These are phyloP conservation scores for Didymella glomerata DNA, from an alignment of 2,329 filamentous ascomycete genomes.

Conservation along the genomic window DNA sequence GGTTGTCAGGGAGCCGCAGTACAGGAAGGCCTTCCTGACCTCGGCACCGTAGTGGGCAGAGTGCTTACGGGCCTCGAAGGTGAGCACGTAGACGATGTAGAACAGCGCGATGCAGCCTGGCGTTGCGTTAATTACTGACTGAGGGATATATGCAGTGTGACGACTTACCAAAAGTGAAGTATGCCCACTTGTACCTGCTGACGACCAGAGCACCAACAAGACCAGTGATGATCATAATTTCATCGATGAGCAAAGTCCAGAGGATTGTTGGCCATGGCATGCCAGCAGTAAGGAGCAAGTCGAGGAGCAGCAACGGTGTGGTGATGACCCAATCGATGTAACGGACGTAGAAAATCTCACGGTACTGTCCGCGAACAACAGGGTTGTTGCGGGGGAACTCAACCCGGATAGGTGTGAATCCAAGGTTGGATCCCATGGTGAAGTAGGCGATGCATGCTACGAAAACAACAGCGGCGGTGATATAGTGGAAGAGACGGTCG, in stretches of 20 bases:
- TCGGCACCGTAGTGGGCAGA: constrained; percentile 63
- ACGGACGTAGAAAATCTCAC: constrained; percentile 72
- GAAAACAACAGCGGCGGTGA: constrained; percentile 66
- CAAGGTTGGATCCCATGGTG: constrained; percentile 72
- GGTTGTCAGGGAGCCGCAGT: constrained; percentile 66
- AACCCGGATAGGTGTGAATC: constrained; percentile 69
- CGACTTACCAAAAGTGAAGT: constrained; percentile 62
- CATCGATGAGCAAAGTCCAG: constrained; percentile 68
- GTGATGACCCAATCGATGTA: constrained; percentile 73
- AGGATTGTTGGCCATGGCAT: constrained; percentile 71
- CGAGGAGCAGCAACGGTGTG: constrained; percentile 69
- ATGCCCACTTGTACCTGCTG: constrained; percentile 73
- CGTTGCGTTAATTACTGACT: not conserved
- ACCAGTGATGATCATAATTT: constrained; percentile 73
- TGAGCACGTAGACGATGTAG: constrained; percentile 68
- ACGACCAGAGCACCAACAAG: constrained; percentile 71
- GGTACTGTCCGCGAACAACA: constrained; percentile 60
- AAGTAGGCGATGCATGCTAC: constrained; percentile 71
- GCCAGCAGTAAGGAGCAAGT: constrained; percentile 70
- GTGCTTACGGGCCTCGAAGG: constrained; percentile 64
- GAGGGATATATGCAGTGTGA: not conserved
- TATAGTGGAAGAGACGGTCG: constrained; percentile 70
- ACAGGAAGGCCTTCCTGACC: constrained; percentile 62
- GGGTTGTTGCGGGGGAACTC: constrained; percentile 62
- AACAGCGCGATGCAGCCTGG: constrained; percentile 58